These are phyloP conservation scores for Erodium maritimum DNA, from an alignment of 345 rosid species.

Conservation along the genomic window DNA sequence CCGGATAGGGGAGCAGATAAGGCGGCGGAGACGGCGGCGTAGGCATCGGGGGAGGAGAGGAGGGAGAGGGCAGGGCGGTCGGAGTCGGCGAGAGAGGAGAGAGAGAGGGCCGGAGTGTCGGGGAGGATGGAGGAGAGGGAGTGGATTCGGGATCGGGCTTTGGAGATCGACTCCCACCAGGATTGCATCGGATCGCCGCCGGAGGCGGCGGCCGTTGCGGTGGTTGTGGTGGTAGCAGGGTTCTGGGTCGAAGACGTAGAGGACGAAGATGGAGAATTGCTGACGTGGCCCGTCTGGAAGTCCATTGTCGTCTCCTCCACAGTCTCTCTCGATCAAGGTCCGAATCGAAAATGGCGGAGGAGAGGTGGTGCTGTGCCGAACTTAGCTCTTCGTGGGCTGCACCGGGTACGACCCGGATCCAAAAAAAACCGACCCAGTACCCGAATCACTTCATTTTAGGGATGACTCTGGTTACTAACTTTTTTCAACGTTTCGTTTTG, in stretches of 20 bases:
- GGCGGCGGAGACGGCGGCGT: slow-evolving; percentile 39
- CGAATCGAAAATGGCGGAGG: neutral
- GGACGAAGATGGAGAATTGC: slow-evolving; percentile 31
- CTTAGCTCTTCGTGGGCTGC: neutral
- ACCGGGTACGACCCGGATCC: neutral
- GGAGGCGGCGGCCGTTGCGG: slow-evolving; percentile 10
- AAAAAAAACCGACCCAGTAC: neutral
- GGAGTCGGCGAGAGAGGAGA: slow-evolving; percentile 79
- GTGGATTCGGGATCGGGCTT: slow-evolving; percentile 70
- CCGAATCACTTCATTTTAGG: too few relatives aligned
- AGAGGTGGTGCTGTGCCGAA: neutral
- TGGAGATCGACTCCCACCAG: slow-evolving; percentile 97
- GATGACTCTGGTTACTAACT: too few relatives aligned
- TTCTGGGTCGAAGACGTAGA: slow-evolving; percentile 26
- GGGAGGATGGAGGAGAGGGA: slow-evolving; percentile 60
- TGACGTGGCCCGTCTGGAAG: slow-evolving; percentile 24
- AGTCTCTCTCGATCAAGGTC: neutral
- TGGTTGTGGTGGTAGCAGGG: slow-evolving; percentile 6
- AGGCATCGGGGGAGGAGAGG: slow-evolving; percentile 63
- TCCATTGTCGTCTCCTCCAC: slow-evolving; percentile 6
- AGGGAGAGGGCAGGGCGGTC: slow-evolving; percentile 88
- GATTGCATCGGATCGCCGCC: slow-evolving; percentile 68
- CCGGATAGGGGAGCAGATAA: slow-evolving; percentile 54
- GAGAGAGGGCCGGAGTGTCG: slow-evolving; percentile 21
- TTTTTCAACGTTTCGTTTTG: too few relatives aligned